Percentiles rank a stretch among this genome's conserved stretches.
These are phyloP conservation scores for Calonectria hawksworthii DNA, from an alignment of 2,329 filamentous ascomycete genomes.

Conservation along the genomic window DNA sequence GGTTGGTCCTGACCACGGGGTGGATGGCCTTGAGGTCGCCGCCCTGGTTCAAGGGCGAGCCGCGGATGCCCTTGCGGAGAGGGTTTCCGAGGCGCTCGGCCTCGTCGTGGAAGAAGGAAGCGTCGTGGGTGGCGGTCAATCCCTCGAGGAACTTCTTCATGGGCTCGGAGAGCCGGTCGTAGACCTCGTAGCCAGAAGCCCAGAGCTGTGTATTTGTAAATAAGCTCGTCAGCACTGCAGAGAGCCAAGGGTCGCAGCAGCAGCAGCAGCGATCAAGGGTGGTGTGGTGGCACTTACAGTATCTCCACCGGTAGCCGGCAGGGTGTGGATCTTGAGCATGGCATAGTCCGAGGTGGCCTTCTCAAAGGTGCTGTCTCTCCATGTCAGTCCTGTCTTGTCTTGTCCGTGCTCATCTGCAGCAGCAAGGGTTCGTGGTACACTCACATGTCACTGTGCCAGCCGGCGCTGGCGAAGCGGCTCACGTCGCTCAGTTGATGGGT, in stretches of 20 bases:
- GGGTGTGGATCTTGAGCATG: slow-evolving; percentile 68
- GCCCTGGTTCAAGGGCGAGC: slow-evolving; percentile 71
- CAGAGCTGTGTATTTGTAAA: slow-evolving; percentile 64
- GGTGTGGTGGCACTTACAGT: slow-evolving; percentile 57
- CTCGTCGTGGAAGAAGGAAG: slow-evolving; percentile 65
- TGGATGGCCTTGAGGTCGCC: slow-evolving; percentile 63
- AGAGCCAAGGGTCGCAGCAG: too few relatives aligned
- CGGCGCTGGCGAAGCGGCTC: slow-evolving; percentile 60
- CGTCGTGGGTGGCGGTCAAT: slow-evolving; percentile 62
- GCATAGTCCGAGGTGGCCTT: slow-evolving; percentile 72
- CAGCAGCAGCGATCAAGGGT: background rate
- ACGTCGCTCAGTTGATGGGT: slow-evolving; percentile 66
- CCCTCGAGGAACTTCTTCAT: slow-evolving; percentile 63
- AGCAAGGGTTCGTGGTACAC: slow-evolving; percentile 14
- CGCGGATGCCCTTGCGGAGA: slow-evolving; percentile 59
- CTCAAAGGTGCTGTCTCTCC: slow-evolving; percentile 63
- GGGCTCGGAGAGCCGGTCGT: slow-evolving; percentile 65
- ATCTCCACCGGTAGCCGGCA: slow-evolving; percentile 71
- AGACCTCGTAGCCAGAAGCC: slow-evolving; percentile 73
- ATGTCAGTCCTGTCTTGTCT: too few relatives aligned
- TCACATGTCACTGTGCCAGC: slow-evolving; percentile 67
- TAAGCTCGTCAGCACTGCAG: slow-evolving; percentile 46
- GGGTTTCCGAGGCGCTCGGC: slow-evolving; percentile 62
- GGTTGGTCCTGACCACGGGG: slow-evolving; percentile 72
- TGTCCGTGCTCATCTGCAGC: background rate